Evolutionary conservation across 305 asterid species (phyloP).

Genomic region (Nicotiana rustica): DNA sequence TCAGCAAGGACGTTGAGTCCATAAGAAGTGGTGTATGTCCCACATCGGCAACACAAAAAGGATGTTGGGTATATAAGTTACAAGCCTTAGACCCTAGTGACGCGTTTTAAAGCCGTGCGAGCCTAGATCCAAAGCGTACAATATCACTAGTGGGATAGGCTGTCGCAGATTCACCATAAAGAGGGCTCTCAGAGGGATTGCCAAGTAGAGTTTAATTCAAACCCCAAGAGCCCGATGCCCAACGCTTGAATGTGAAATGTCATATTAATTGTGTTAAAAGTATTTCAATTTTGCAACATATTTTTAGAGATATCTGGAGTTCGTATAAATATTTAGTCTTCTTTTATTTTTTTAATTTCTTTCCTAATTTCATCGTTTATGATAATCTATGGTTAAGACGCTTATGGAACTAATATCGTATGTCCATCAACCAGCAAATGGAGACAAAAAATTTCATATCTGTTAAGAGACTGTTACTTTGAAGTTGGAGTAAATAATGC

Average conservation of each 20-base stretch:
- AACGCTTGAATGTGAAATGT: not conserved
- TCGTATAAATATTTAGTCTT: not conserved
- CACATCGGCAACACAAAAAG: no score
- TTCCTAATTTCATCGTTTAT: slow-evolving; percentile 1
- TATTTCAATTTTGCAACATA: not conserved
- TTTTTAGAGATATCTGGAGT: not conserved
- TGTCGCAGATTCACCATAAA: not conserved
- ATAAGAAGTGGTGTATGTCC: no score
- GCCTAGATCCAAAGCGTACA: no score
- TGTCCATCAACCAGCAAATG: not conserved
- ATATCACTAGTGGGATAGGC: no score
- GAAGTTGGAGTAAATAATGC: no score
- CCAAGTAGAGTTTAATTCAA: not conserved
- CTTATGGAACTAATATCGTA: not conserved
- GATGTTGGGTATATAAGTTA: no score
- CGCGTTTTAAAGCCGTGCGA: no score
- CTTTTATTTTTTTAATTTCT: not conserved
- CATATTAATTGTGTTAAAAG: not conserved
- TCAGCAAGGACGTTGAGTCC: no score
- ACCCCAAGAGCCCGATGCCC: no score
- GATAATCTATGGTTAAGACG: not conserved
- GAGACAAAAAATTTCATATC: not conserved
- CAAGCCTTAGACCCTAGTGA: no score
- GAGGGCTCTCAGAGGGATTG: not conserved
- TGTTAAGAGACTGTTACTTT: not conserved